phyloP scores from a whole-genome alignment of 2,329 filamentous ascomycete species.

The Fusarium pseudograminearum region DNA sequence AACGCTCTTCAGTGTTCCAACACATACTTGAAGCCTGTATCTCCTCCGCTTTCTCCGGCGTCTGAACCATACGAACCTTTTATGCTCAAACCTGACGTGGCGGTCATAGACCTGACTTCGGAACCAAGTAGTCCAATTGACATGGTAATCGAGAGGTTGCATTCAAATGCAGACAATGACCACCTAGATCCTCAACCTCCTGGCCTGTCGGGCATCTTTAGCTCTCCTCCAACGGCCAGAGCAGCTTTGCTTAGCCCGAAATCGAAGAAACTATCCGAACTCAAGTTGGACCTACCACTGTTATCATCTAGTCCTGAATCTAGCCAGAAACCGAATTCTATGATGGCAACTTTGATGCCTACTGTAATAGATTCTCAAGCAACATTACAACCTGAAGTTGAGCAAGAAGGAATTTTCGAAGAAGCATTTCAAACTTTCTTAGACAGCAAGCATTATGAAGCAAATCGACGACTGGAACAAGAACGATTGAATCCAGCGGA shows the following conservation, averaged over 20 bases:
- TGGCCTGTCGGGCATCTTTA: conserved; percentile 21
- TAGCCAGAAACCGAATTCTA: not conserved
- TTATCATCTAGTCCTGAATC: conserved; percentile 32
- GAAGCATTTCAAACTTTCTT: conserved; percentile 44
- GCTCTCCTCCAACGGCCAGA: conserved; percentile 23
- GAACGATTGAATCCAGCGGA: conserved; percentile 48
- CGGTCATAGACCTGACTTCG: conserved; percentile 48
- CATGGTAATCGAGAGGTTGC: conserved; percentile 1
- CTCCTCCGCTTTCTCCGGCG: conserved; percentile 48
- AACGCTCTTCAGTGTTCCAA: conserved; percentile 9
- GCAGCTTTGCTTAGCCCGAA: not conserved
- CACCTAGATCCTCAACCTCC: conserved; percentile 41
- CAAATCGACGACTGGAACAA: conserved; percentile 40
- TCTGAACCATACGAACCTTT: conserved; percentile 35
- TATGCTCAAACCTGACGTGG: conserved; percentile 34
- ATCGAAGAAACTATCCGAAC: conserved; percentile 1
- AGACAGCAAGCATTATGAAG: conserved; percentile 19
- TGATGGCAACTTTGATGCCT: not conserved
- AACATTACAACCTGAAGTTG: not conserved
- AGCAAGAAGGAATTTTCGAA: conserved; percentile 36
- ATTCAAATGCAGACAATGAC: conserved; percentile 16
- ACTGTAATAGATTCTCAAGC: not conserved
- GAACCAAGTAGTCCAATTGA: conserved; percentile 48
- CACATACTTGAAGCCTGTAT: conserved; percentile 36
- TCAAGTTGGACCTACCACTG: conserved; percentile 45